These are phyloP conservation scores for Entomortierella chlamydospora DNA, from an alignment of 192 early-diverging fungal genomes.

Conservation along the genomic window DNA sequence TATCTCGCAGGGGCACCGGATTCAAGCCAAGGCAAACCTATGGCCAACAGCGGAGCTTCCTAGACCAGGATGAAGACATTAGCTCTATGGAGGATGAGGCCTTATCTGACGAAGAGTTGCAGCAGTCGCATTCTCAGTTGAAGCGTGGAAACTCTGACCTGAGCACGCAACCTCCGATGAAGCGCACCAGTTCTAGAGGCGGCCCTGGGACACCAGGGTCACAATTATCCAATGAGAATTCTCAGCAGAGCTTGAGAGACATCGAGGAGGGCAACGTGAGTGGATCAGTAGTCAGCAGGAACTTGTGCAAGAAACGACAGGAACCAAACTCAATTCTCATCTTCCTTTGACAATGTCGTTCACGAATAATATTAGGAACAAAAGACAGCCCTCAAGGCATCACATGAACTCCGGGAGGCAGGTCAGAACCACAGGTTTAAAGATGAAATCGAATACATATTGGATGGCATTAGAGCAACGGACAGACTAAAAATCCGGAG, in stretches of 20 bases:
- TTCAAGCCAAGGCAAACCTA: slow-evolving; percentile 31
- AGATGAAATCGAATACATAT: slow-evolving; percentile 71
- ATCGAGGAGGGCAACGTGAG: not conserved
- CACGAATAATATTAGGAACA: slow-evolving; percentile 12
- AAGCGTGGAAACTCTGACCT: slow-evolving; percentile 18
- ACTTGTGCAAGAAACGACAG: no score
- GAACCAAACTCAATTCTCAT: no score
- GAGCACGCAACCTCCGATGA: slow-evolving; percentile 1
- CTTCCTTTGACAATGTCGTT: no score
- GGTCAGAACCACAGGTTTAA: slow-evolving; percentile 66
- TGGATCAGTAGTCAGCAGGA: not conserved
- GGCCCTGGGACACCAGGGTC: not conserved
- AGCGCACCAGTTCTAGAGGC: not conserved
- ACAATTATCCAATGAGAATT: not conserved
- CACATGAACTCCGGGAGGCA: slow-evolving; percentile 68
- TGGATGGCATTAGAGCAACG: slow-evolving; percentile 60
- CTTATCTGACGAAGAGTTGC: not conserved
- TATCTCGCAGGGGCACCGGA: slow-evolving; percentile 17
- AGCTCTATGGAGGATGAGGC: no score
- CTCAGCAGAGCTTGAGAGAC: not conserved
- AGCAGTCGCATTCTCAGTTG: not conserved
- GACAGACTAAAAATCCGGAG: slow-evolving; percentile 59
- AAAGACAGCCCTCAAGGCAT: slow-evolving; percentile 56
- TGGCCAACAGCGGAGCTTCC: slow-evolving; percentile 30
- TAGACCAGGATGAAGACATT: not conserved